Evolutionary conservation across 176 grass and related monocot genomes (phyloP).

Genomic region (Rhynchospora tenuis): DNA sequence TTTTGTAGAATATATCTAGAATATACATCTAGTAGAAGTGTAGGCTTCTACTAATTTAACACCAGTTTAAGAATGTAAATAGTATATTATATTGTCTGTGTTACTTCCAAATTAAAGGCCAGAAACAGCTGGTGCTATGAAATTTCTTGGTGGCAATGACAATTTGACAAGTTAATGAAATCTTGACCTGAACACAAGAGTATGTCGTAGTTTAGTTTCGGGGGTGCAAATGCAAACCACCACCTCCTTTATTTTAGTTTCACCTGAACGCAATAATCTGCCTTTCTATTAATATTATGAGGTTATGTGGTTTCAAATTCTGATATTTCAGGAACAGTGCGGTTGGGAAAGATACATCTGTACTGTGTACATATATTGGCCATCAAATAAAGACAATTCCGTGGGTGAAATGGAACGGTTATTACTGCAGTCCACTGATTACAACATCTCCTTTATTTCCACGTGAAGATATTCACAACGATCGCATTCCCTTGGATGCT

Average conservation of each 20-base stretch:
- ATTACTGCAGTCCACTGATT: not conserved
- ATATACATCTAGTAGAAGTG: not conserved
- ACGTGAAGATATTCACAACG: not conserved
- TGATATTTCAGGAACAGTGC: not conserved
- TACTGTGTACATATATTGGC: not conserved
- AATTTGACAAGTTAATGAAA: not conserved
- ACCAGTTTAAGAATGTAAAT: not conserved
- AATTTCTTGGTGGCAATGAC: not conserved
- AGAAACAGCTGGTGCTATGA: not conserved
- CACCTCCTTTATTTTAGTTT: too few relatives aligned
- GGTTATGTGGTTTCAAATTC: not conserved
- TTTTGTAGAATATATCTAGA: not conserved
- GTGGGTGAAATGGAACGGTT: not conserved
- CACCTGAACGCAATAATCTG: too few relatives aligned
- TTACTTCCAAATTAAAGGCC: not conserved
- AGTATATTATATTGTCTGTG: not conserved
- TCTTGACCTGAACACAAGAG: not conserved
- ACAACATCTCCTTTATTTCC: not conserved
- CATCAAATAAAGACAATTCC: not conserved
- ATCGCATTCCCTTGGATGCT: not conserved
- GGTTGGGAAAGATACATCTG: not conserved
- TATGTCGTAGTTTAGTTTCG: not conserved
- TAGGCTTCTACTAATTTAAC: not conserved
- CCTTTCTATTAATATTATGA: not conserved
- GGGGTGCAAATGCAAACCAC: not conserved